These are phyloP conservation scores for Nakaseomyces delphensis DNA, from an alignment of 1,139 yeast genomes.

Conservation along the genomic window DNA sequence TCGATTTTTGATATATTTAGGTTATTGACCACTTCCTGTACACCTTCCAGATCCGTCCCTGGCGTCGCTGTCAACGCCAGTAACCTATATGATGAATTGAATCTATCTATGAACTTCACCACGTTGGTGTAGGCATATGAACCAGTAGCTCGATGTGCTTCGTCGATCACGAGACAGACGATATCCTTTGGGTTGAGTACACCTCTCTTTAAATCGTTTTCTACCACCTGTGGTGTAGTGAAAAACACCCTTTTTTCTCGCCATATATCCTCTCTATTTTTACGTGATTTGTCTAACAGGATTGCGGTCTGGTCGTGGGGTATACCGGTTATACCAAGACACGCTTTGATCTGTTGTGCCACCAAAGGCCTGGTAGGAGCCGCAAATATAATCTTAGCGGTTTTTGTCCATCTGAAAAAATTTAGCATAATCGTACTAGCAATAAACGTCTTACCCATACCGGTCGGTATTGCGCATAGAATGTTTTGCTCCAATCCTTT, in stretches of 20 bases:
- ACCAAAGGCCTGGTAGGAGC: conserved; percentile 97
- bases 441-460: conserved; percentile 93
- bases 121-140: conserved; percentile 84
- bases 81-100: conserved; percentile 60
- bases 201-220: conserved; percentile 75
- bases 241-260: conserved; percentile 68
- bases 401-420: conserved; percentile 73
- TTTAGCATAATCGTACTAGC: conserved; percentile 93
- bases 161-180: conserved; percentile 78
- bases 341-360: conserved; percentile 95
- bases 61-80: conserved; percentile 96
- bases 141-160: conserved; percentile 91
- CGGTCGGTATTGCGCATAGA: conserved; percentile 91
- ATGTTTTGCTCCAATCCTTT: conserved; percentile 66
- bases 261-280: conserved; percentile 71
- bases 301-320: conserved; percentile 72
- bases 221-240: conserved; percentile 94
- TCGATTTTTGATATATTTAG: conserved; percentile 69
- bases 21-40: conserved; percentile 73
- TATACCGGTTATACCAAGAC: conserved; percentile 79
- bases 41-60: conserved; percentile 76
- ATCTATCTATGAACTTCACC: conserved; percentile 53
- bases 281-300: conserved; percentile 59
- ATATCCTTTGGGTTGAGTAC: conserved; percentile 65
- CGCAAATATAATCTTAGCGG: conserved; percentile 76